Evolutionary conservation across 352 stramenopile species (phyloP).

Genomic region (Pythium dissimile): DNA sequence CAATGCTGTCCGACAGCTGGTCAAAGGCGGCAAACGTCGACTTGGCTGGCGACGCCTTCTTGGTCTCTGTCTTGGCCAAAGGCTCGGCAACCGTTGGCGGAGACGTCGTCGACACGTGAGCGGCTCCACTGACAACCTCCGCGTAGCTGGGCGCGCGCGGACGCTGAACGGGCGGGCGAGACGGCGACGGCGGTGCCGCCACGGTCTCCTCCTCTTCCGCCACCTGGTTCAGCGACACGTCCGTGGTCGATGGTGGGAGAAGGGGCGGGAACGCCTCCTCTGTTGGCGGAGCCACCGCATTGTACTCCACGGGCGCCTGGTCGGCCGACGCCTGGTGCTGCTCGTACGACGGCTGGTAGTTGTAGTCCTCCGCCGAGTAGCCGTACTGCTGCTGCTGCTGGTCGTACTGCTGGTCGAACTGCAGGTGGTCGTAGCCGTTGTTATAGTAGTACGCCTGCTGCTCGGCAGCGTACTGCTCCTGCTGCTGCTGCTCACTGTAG

Average conservation of each 20-base stretch:
- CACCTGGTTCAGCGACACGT: background rate
- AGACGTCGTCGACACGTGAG: conserved; percentile 35
- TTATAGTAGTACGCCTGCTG: conserved; percentile 17
- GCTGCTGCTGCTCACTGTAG: conserved; percentile 21
- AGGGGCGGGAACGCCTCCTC: conserved; percentile 13
- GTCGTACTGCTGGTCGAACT: conserved; percentile 5
- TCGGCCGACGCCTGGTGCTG: background rate
- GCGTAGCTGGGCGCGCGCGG: conserved; percentile 22
- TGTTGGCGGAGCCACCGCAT: background rate
- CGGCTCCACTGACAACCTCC: conserved; percentile 21
- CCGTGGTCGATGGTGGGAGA: background rate
- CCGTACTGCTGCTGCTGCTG: conserved; percentile 16
- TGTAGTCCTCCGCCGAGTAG: conserved; percentile 8
- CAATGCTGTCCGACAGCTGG: conserved; percentile 29
- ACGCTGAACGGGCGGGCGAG: conserved; percentile 2
- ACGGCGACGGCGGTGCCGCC: background rate
- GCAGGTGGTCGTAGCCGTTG: conserved; percentile 17
- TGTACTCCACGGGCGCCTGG: background rate
- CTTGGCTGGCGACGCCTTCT: conserved; percentile 8
- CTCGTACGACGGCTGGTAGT: conserved; percentile 18
- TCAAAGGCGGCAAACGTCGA: conserved; percentile 22
- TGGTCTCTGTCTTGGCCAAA: too few species aligned
- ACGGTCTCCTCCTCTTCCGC: background rate
- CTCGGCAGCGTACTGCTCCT: conserved; percentile 12
- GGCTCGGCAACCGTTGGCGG: conserved; percentile 29